Conservation (phyloP, 2,329 filamentous ascomycete species). For the Arthroderma sp. region DNA sequence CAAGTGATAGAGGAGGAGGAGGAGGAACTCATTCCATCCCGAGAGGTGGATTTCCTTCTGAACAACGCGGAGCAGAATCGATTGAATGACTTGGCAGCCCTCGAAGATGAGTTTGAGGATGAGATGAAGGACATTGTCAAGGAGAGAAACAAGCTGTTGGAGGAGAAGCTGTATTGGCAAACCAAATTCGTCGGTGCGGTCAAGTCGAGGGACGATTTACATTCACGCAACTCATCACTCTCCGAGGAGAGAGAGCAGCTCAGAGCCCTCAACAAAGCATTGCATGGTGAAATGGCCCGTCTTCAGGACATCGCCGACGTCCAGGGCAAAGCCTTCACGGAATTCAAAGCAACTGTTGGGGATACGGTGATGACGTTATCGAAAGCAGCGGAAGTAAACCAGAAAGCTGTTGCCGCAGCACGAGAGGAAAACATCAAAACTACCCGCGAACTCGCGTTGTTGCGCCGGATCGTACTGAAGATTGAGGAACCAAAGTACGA, state of each 20-base stretch:
- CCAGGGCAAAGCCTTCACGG: background rate
- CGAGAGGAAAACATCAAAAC: slow-evolving; percentile 1
- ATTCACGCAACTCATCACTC: background rate
- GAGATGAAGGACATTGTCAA: slow-evolving; percentile 1
- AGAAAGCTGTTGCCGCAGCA: background rate
- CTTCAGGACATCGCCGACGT: slow-evolving; percentile 1
- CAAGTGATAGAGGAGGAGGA: background rate
- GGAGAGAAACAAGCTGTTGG: background rate
- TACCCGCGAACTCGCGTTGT: slow-evolving; percentile 1
- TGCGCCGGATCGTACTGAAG: slow-evolving; percentile 1
- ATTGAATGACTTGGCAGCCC: slow-evolving; percentile 1
- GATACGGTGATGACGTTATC: background rate
- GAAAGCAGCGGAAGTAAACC: background rate
- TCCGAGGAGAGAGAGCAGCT: background rate
- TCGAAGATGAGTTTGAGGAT: slow-evolving; percentile 3
- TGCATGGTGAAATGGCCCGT: background rate
- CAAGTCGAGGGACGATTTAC: background rate
- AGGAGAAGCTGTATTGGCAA: slow-evolving; percentile 1
- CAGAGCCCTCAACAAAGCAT: background rate
- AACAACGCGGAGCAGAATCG: slow-evolving; percentile 3
- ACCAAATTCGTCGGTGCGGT: slow-evolving; percentile 4
- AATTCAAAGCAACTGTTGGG: background rate
- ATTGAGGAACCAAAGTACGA: background rate
- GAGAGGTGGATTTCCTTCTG: slow-evolving; percentile 5
- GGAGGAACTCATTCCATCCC: slow-evolving; percentile 1